Conservation (phyloP, 2,329 filamentous ascomycete species). For the Penicillium janthinellum region DNA sequence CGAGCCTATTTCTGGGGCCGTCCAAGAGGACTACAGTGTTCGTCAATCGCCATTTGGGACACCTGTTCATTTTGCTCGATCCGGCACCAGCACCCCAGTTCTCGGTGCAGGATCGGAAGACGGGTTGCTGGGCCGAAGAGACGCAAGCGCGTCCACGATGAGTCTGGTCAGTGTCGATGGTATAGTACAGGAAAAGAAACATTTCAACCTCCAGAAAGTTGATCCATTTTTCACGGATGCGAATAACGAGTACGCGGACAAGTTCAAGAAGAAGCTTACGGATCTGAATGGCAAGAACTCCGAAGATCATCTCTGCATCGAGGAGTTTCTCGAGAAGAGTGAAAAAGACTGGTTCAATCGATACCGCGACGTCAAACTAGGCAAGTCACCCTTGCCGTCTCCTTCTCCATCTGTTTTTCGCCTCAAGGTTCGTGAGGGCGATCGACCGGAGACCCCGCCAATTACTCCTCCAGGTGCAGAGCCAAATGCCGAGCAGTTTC, state of each 20-base stretch:
- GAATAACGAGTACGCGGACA: conserved; percentile 61
- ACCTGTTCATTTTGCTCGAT: conserved; percentile 8
- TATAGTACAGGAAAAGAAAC: conserved; percentile 54
- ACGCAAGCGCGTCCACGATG: neutral
- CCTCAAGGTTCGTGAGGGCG: conserved; percentile 36
- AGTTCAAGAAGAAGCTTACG: conserved; percentile 60
- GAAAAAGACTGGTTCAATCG: conserved; percentile 67
- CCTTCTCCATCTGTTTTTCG: conserved; percentile 21
- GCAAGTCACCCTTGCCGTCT: conserved; percentile 45
- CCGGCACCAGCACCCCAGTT: conserved; percentile 38
- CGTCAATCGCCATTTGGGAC: conserved; percentile 8
- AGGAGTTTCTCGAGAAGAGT: conserved; percentile 64
- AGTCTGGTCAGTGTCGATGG: conserved; percentile 52
- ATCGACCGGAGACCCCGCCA: conserved; percentile 31
- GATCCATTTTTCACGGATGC: conserved; percentile 68
- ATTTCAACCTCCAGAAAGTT: conserved; percentile 63
- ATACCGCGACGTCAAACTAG: conserved; percentile 61
- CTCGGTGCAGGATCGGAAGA: conserved; percentile 38
- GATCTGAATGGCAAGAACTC: conserved; percentile 59
- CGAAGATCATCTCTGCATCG: conserved; percentile 61
- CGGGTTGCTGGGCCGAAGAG: conserved; percentile 25
- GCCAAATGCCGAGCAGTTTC: conserved; percentile 49
- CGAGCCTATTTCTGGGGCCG: neutral
- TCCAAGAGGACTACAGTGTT: conserved; percentile 3
- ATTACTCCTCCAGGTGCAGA: neutral